Evolutionary conservation across 2,329 filamentous ascomycete genomes (phyloP).

Genomic region (Coniochaeta pulveracea): DNA sequence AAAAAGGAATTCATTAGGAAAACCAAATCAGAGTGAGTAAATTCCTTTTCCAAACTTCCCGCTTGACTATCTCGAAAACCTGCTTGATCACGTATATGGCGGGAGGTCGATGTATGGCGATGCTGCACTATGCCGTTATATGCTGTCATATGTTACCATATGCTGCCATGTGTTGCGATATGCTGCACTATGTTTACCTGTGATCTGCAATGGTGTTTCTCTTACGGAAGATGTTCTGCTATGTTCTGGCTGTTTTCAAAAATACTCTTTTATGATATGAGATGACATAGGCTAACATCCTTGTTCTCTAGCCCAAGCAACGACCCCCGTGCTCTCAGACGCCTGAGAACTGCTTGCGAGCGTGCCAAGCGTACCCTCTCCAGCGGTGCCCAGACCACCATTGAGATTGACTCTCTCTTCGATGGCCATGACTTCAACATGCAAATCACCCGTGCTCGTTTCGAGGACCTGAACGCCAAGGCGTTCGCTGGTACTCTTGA

Average conservation of each 20-base stretch:
- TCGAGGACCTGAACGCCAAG: conserved; percentile 97
- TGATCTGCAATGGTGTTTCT: background rate
- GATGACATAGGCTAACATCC: conserved; percentile 9
- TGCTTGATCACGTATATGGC: too few species aligned
- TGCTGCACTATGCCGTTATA: too few species aligned
- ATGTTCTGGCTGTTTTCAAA: conserved; percentile 6
- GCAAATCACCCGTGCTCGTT: conserved; percentile 95
- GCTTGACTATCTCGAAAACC: too few species aligned
- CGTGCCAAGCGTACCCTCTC: conserved; percentile 99
- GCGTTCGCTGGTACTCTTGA: conserved; percentile 88
- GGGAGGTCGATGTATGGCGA: too few species aligned
- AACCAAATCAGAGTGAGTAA: conserved; percentile 35
- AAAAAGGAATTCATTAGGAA: conserved; percentile 87
- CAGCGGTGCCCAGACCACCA: conserved; percentile 91
- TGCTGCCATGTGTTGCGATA: too few species aligned
- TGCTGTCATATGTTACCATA: too few species aligned
- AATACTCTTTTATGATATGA: background rate
- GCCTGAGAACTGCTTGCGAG: conserved; percentile 96
- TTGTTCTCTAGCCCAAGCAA: conserved; percentile 55
- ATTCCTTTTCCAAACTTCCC: too few species aligned
- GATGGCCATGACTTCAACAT: conserved; percentile 97
- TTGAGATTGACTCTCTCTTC: conserved; percentile 97
- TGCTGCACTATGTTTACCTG: too few species aligned
- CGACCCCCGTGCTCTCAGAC: conserved; percentile 85
- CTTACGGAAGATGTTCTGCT: background rate